phyloP scores from a whole-genome alignment of 331 rosid genomes.

The Malus hybrid region DNA sequence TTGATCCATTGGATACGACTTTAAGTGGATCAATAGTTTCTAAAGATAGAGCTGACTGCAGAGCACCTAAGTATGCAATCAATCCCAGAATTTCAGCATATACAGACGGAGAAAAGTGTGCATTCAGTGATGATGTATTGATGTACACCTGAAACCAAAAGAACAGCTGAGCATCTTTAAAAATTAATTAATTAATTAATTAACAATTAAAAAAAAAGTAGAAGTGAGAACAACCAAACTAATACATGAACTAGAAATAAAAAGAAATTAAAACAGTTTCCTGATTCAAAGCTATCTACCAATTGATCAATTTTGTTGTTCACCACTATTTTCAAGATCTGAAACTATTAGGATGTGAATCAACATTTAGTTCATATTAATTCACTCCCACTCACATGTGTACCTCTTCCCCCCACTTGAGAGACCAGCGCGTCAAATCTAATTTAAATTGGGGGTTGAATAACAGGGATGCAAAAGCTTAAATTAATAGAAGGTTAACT shows the following conservation, averaged over 20 bases:
- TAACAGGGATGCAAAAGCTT: not conserved
- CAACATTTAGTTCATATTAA: not conserved
- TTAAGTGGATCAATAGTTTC: constrained; percentile 17
- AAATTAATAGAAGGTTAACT: not conserved
- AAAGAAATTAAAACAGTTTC: not conserved
- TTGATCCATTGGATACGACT: constrained; percentile 16
- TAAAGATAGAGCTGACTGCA: constrained; percentile 23
- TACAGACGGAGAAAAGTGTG: constrained; percentile 57
- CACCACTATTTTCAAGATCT: not conserved
- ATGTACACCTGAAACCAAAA: constrained; percentile 55
- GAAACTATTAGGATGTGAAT: not conserved
- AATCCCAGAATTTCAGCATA: constrained; percentile 53
- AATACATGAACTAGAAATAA: not conserved
- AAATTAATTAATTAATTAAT: not conserved
- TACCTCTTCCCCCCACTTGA: not conserved
- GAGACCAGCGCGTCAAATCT: not conserved
- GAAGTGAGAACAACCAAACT: not conserved
- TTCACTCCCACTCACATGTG: not conserved
- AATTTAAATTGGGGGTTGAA: not conserved
- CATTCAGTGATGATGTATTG: constrained; percentile 37
- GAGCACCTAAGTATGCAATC: constrained; percentile 19
- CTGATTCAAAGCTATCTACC: not conserved
- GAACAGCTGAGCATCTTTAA: not conserved
- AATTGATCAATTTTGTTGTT: not conserved
- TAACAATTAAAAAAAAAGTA: not conserved